Evolutionary conservation across 2,329 filamentous ascomycete genomes (phyloP), one percentile per base, ranked within the genome.

Genomic region (Zymoseptoria crescenta): DNA sequence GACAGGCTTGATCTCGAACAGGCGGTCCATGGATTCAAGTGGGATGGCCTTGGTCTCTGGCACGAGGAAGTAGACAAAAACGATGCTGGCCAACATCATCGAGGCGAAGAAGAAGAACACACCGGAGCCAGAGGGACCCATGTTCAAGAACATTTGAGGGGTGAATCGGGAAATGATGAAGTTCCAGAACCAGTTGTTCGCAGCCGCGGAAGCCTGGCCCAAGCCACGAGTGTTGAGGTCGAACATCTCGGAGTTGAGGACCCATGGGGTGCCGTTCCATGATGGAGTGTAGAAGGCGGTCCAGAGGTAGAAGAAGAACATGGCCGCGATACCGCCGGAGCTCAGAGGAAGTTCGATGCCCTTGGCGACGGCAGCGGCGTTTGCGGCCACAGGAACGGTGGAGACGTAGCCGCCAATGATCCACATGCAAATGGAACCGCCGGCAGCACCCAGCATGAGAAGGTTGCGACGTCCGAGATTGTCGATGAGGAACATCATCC

Each of bases 261-360:
- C 86, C 88, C 88, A 91, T 0, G 87, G 87, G 0, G 85, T 88
- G 35, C 70, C 70, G 54, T 72, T 73, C 72, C 71, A 73, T 8
- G 68, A 74, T 2, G 76, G 86, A 0, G 85, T 88, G 74, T 91
- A 91, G 72, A 70, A 65, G 19, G 68, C 83, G 0, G 87, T 88
- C 83, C 85, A 89, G 0, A 89, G 78, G 68, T 89, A 89, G 76
- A 89, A 88, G 78, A 89, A 88, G 72, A 86, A 84, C 60, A 87
- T 79, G 35, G 84, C 84, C 0, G 82, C 81, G 57, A 84, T 82
- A 13, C 84, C 84, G 19, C 78, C 80, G 51, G 66, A 71, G 28
- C 69, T 74, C 57, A 79, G 76, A 45, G 35, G 35, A 6, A 45
- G 9, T 45, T 45, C 35, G 8, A 64, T 70, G 5, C 68, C 68